Evolutionary conservation across 2,329 filamentous ascomycete species (phyloP), one percentile per base, ranked within the genome.

Genomic region (Trichophyton schoenleinii): DNA sequence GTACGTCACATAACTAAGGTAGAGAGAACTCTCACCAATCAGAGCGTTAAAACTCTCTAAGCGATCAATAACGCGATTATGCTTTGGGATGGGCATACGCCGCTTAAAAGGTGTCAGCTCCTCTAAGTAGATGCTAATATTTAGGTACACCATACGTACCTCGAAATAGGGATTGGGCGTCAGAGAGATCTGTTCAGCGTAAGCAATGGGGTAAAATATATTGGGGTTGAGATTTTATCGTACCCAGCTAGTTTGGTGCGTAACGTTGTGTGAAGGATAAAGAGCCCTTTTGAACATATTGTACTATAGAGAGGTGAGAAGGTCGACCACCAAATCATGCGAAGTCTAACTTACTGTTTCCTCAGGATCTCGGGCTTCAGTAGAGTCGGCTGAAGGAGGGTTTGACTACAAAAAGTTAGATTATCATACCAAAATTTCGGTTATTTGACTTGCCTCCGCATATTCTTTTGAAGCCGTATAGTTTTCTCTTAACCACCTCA

Each of bases 21-120:
- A 1, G 25, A 28, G 25, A 5, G 25, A 28, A 4, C 7, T 31
- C 60, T 63, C 52, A 63, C 62, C 62, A n/a, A 63, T 62, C 36
- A 63, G 41, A 15, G 44, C 41, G 22, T 55, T 63, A 34, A 63
- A 60, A 18, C 25, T 58, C 22, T 63, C 62, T 15, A 63, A 28
- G 3, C 58, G 42, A 36, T 63, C 62, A 8, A 57, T 48, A 57
- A 62, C 53, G 11, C 57, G 31, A 34, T 38, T 25, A 38, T 62
- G 49, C 28, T 59, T 59, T 22, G 53, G 55, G 31, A 42, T 44
- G 3, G 55, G 34, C 20, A 31, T 41, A 8, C 55, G 38, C 11
- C 22, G 55, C 55, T 58, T 5, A n/a, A 4, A 25, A 5, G 6
- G 13, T n/a, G 34, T 58, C 13, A 58, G 55, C 7, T 22, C 42